Base-by-base conservation (phyloP, 1,284 basidiomycete genomes). In the Cerioporus squamosus region DNA sequence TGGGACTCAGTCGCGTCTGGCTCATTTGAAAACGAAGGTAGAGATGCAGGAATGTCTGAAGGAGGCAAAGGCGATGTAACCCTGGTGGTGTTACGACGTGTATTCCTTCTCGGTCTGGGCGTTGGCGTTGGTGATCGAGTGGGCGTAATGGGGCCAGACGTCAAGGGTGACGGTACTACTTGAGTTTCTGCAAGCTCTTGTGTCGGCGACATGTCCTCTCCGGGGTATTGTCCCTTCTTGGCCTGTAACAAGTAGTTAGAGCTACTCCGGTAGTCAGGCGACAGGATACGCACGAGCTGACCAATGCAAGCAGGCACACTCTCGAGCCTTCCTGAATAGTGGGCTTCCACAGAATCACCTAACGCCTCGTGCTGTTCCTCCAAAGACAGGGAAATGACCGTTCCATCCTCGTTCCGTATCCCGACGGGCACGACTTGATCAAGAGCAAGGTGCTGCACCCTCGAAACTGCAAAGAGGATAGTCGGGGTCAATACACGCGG, bases 291-390 rank as follows among this genome's bases (percentile, higher is more conserved):
- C 42, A 89, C 88, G 61, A 91, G 72, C 57, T 88, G 78, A 33
- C 79, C 78, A 24, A 91, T 77, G 53, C 78, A 77, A 10, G 75
- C 79, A 2, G 87, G 87, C 2, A 85, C 78, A 24, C 67, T 67
- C 64, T 88, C 85, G 4, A 77, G 73, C 36, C 74, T 66, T 10
- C 86, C 88, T 23, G 72, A 76, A 59, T 83, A 88, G 47, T 80
- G 76, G 17, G 77, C 75, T 68, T 82, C 79, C 14, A 64, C 62
- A 5, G 57, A 60, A 22, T 36, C 48, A 10, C 26, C 36, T 29
- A 20, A 20, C 83, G 20, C 69, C 75, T 55, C 81, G 83, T 3
- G 39, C 45, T 77, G 74, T 18, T 75, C 74, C 66, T 80, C 77
- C 29, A 63, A 57, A 15, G 60, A 50, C 2, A 66, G 39, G 6